Conservation (phyloP, 1,139 yeast species). For the Protomyces macrosporus region DNA sequence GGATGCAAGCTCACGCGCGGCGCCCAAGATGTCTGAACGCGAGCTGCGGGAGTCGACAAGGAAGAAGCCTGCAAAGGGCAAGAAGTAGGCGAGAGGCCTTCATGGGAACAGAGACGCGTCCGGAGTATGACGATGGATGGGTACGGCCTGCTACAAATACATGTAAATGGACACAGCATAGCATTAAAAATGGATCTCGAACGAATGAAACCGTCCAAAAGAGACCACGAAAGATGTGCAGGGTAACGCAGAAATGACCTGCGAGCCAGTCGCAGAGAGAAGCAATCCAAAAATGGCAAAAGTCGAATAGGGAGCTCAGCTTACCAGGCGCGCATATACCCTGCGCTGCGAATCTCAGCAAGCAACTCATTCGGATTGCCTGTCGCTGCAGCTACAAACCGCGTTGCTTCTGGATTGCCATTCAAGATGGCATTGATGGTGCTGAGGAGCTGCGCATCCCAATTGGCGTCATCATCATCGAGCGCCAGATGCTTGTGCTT, state of each 20-base stretch:
- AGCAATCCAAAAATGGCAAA: too few relatives aligned
- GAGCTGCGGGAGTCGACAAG: conserved; percentile 15
- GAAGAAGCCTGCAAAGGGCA: conserved; percentile 23
- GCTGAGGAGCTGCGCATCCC: conserved; percentile 23
- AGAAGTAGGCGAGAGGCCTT: background rate
- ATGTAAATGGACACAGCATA: too few relatives aligned
- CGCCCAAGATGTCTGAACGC: conserved; percentile 23
- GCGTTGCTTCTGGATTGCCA: background rate
- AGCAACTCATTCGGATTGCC: background rate
- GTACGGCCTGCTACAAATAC: too few relatives aligned
- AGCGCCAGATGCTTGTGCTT: conserved; percentile 21
- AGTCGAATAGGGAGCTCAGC: background rate
- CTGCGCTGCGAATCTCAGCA: background rate
- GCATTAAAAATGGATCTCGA: too few relatives aligned
- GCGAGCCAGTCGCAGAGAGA: too few relatives aligned
- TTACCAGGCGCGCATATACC: background rate
- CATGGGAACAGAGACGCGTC: too few relatives aligned
- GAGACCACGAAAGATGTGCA: too few relatives aligned
- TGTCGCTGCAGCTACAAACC: background rate
- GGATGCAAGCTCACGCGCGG: conserved; percentile 5
- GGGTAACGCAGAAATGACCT: too few relatives aligned
- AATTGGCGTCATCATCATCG: conserved; percentile 24
- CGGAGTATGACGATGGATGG: too few relatives aligned
- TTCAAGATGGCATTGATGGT: conserved; percentile 6
- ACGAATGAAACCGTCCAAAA: too few relatives aligned